Conservation (phyloP, 441 rosid genomes). For the Erysimum pusillum region DNA sequence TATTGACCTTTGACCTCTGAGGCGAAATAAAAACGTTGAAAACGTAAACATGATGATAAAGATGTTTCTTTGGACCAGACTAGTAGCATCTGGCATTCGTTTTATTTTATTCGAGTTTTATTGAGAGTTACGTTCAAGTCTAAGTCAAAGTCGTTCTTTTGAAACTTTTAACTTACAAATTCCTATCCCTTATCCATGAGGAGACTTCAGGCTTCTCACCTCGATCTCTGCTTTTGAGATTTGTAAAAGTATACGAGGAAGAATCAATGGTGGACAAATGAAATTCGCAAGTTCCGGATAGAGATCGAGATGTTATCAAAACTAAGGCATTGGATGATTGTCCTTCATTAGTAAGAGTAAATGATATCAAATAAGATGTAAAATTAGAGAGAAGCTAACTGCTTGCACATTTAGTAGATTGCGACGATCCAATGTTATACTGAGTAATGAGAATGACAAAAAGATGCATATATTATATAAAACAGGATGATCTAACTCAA, state of each 20-base stretch:
- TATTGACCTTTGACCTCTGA: conserved; percentile 16
- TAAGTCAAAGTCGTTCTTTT: neutral
- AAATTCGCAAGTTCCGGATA: conserved; percentile 76
- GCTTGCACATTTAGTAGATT: conserved; percentile 9
- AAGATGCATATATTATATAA: conserved; percentile 31
- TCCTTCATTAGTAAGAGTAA: neutral
- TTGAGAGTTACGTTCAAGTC: neutral
- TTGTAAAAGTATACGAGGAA: conserved; percentile 74
- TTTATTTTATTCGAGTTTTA: neutral
- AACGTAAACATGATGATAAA: neutral
- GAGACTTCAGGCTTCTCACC: neutral
- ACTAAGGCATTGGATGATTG: conserved; percentile 61
- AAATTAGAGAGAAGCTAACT: neutral
- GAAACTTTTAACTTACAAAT: conserved; percentile 1
- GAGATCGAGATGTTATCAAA: conserved; percentile 80
- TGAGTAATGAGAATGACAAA: neutral
- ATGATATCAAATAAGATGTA: neutral
- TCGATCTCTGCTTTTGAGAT: neutral
- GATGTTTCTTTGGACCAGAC: conserved; percentile 36
- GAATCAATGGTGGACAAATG: conserved; percentile 67
- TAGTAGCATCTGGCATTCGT: neutral
- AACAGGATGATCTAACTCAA: conserved; percentile 36
- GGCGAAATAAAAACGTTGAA: conserved; percentile 3
- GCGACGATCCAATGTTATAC: neutral
- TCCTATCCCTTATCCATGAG: neutral